Conservation (phyloP, 2,329 filamentous ascomycete genomes). For the Grosmannia clavigera region DNA sequence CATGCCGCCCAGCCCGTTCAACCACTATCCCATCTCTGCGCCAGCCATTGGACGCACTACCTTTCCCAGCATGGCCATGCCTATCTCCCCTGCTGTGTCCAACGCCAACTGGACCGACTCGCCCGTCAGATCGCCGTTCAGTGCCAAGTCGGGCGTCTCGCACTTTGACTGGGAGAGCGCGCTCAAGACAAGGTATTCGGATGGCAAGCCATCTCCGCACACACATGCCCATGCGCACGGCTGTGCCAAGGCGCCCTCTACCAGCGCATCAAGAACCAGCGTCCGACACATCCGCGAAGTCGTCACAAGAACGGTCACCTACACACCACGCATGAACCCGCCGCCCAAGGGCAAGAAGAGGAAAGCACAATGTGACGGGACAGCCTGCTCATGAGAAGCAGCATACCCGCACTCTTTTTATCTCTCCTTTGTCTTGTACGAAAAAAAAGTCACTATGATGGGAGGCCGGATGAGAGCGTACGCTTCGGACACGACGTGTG, state of each 20-base stretch:
- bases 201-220: constrained; percentile 29
- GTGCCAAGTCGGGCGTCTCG: constrained; percentile 50
- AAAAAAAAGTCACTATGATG: neutral
- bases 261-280: constrained; percentile 34
- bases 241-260: constrained; percentile 10
- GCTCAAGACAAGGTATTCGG: constrained; percentile 52
- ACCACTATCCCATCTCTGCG: constrained; percentile 43
- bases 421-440: neutral
- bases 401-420: neutral
- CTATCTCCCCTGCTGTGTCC: constrained; percentile 60
- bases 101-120: constrained; percentile 39
- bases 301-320: constrained; percentile 87
- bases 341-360: constrained; percentile 88
- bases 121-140: constrained; percentile 65
- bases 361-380: constrained; percentile 40
- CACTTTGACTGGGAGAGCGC: constrained; percentile 70
- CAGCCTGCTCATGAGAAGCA: constrained; percentile 1
- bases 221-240: constrained; percentile 10
- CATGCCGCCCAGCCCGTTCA: constrained; percentile 37
- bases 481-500: neutral
- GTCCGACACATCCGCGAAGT: constrained; percentile 72
- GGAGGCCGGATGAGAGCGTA: neutral
- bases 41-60: constrained; percentile 46
- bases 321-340: constrained; percentile 75
- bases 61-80: constrained; percentile 60